Evolutionary conservation across 805 yeast genomes (phyloP), one percentile per base, ranked within the genome.

Genomic region (Yamadazyma takamatsuzukensis): DNA sequence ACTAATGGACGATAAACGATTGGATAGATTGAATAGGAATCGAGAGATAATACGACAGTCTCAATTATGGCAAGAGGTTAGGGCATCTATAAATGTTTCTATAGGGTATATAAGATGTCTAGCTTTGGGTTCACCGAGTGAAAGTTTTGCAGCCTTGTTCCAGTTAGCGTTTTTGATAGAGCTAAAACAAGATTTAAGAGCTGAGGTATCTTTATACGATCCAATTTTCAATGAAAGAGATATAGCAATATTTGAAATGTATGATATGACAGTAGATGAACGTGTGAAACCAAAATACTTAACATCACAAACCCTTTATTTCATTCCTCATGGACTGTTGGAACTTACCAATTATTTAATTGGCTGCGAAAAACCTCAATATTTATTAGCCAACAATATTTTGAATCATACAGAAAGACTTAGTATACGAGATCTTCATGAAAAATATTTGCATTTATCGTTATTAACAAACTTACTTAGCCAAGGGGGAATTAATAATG

Each of bases 321-420:
- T 75, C 47, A 63, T 84, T 29, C 94, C 94, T 0, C 95, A 84
- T 58, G 90, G 89, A 0, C 85, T 87, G 1, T 54, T 80, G 24
- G 62, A 53, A 12, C 46, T 78, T 12, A 72, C 80, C 1, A 69
- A 75, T 25, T n/a, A 16, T 1, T 40, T 77, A 1, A 31, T 76
- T 9, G 25, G 26, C 2, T 15, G 36, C 0, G 51, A 58, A 15
- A 17, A 48, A 21, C 76, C 81, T 2, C 33, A 25, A n/a, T 47
- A 55, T 21, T 40, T 73, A 27, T 51, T 79, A 13, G 78, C 77
- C 5, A 79, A 79, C 45, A 66, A 78, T 46, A 38, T 76, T 3
- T 47, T 68, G 0, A 62, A 64, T 5, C 82, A 78, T 41, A 75
- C 80, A 1, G 80, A 75, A 34, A 58, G 82, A 32, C 54, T 72